These are phyloP conservation scores for Pyrenopolyporus hunteri DNA, from an alignment of 495 filamentous ascomycete species.

Conservation along the genomic window DNA sequence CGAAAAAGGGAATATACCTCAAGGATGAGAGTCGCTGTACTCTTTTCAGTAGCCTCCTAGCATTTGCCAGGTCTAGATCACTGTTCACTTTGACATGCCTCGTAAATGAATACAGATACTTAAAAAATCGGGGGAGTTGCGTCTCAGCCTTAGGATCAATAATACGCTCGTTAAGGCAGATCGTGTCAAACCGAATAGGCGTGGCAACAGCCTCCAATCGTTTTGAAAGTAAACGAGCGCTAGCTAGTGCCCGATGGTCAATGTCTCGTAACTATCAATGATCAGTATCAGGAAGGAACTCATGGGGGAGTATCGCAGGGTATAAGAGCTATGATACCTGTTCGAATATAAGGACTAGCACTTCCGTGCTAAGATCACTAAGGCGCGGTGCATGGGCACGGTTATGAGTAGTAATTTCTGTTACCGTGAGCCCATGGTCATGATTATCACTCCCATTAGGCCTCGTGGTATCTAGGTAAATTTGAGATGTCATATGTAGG, in stretches of 20 bases:
- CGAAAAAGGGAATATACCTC: conserved; percentile 21
- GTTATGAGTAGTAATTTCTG: background rate
- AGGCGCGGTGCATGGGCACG: conserved; percentile 9
- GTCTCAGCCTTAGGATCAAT: conserved; percentile 20
- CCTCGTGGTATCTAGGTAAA: background rate
- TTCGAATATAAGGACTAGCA: conserved; percentile 38
- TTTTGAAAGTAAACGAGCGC: conserved; percentile 29
- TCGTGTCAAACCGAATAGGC: conserved; percentile 38
- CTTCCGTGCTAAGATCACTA: conserved; percentile 38
- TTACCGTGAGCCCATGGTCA: conserved; percentile 15
- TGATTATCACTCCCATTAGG: background rate
- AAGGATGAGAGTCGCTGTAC: conserved; percentile 35
- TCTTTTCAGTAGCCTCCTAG: conserved; percentile 22
- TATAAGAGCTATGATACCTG: conserved; percentile 19
- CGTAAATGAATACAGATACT: conserved; percentile 34
- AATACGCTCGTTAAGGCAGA: conserved; percentile 33
- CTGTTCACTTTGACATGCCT: conserved; percentile 34
- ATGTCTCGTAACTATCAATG: conserved; percentile 35
- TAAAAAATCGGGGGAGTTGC: conserved; percentile 17
- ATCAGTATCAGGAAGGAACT: too few species aligned
- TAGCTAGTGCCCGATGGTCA: conserved; percentile 27
- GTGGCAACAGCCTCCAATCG: conserved; percentile 36
- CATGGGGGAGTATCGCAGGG: too few species aligned
- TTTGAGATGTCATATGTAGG: background rate
- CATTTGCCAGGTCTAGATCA: conserved; percentile 30